Evolutionary conservation across 1,284 basidiomycete genomes (phyloP), one percentile per base, ranked within the genome.

Genomic region (Austroboletus novae-zelandiae): DNA sequence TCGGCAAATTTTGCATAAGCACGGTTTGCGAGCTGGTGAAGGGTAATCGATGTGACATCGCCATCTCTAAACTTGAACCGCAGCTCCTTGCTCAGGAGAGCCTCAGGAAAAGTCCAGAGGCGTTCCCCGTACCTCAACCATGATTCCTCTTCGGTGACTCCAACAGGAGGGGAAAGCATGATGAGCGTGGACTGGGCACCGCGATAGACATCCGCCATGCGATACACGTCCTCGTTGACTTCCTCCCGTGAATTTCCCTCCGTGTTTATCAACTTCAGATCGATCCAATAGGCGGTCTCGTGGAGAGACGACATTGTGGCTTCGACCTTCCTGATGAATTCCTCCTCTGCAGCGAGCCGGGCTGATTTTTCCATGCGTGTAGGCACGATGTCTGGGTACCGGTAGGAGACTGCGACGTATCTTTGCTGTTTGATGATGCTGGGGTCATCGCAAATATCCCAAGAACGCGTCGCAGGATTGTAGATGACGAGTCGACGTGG

Each of bases 51-150:
- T 0, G n/a, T 61, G 32, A 68, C 51, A 4, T 45, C 9, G 1
- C 31, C 45, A 6, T 45, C 31, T 23, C 45, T 49, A n/a, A 64
- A 51, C 44, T 43, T 58, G 54, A 48, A 36, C n/a, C 17, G 35
- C 15, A 36, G 35, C 35, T 36, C 17, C 17, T 36, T 36, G 35
- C 35, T 36, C n/a, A 36, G n/a, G n/a, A n/a, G n/a, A n/a, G n/a
- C n/a, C n/a, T n/a, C n/a, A n/a, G n/a, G n/a, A 6, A 66, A 54
- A 0, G 62, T 67, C 61, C 61, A 66, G n/a, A 67, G 57, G 29
- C 65, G 57, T n/a, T 64, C 39, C 11, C 61, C 64, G 10, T 64
- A 63, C 15, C 9, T 5, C 15, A 41, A 14, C 64, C 62, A 63
- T 36, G 49, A 46, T 1, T 31, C 18, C 15, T 53, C 37, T 8